phyloP scores from a whole-genome alignment of 305 asterid genomes.

The Fraxinus latifolia region DNA sequence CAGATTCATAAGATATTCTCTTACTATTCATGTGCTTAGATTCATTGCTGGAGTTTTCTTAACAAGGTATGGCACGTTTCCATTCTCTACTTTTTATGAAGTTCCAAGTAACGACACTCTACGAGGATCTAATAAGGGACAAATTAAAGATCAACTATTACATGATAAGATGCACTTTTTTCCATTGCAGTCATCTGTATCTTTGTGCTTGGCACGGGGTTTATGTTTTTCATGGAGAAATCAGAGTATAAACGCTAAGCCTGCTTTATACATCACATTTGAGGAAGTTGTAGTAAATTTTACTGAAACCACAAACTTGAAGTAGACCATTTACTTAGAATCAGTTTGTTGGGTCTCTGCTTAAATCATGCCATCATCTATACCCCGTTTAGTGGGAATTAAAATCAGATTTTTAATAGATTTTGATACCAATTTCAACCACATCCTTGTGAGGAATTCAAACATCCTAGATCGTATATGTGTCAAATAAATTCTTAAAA shows the following conservation, averaged over 20 bases:
- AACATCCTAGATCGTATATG: background rate
- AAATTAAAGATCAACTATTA: background rate
- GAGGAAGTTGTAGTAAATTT: background rate
- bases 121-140: background rate
- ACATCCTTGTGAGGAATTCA: background rate
- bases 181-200: conserved; percentile 16
- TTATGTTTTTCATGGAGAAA: background rate
- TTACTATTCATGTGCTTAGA: background rate
- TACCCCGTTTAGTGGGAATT: too few species aligned
- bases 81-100: background rate
- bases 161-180: background rate
- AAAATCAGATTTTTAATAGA: too few species aligned
- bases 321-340: background rate
- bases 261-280: background rate
- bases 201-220: background rate
- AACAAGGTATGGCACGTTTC: background rate
- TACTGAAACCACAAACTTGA: background rate
- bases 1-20: background rate
- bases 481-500: background rate
- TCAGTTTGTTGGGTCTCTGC: background rate
- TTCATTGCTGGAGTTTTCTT: background rate
- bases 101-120: background rate
- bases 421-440: background rate
- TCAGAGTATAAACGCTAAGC: conserved; percentile 3
- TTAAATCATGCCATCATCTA: background rate